phyloP scores from a whole-genome alignment of 164 flowering plant species.

The Liquidambar formosana region DNA sequence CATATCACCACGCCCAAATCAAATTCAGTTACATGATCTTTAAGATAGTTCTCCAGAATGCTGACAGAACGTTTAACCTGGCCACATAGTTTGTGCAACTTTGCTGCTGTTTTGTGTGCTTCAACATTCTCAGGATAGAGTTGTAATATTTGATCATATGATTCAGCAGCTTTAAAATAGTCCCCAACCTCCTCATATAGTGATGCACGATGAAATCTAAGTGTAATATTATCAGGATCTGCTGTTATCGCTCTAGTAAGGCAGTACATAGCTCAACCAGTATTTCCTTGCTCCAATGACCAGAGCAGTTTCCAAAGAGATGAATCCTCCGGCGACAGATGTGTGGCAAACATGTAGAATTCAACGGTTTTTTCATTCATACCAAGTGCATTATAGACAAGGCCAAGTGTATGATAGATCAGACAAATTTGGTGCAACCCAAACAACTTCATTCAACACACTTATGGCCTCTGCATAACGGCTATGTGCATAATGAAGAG shows the following conservation, averaged over 20 bases:
- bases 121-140: conserved; percentile 47
- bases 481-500: conserved; percentile 62
- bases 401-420: conserved; percentile 62
- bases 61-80: conserved; percentile 50
- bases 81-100: conserved; percentile 63
- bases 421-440: conserved; percentile 50
- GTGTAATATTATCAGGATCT: conserved; percentile 49
- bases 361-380: conserved; percentile 43
- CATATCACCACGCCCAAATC: conserved; percentile 50
- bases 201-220: conserved; percentile 47
- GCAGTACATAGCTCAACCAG: conserved; percentile 47
- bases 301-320: conserved; percentile 53
- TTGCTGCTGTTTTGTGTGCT: conserved; percentile 43
- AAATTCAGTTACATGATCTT: conserved; percentile 36
- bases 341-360: conserved; percentile 59
- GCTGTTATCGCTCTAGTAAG: conserved; percentile 59
- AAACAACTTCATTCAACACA: conserved; percentile 48
- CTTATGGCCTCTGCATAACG: conserved; percentile 61
- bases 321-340: conserved; percentile 48
- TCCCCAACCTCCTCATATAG: conserved; percentile 47
- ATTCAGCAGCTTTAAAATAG: conserved; percentile 58
- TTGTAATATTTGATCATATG: conserved; percentile 49
- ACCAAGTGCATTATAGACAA: conserved; percentile 41
- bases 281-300: conserved; percentile 39
- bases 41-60: conserved; percentile 62